Conservation (phyloP, 257 asterid species). For the Solanum arcanum region DNA sequence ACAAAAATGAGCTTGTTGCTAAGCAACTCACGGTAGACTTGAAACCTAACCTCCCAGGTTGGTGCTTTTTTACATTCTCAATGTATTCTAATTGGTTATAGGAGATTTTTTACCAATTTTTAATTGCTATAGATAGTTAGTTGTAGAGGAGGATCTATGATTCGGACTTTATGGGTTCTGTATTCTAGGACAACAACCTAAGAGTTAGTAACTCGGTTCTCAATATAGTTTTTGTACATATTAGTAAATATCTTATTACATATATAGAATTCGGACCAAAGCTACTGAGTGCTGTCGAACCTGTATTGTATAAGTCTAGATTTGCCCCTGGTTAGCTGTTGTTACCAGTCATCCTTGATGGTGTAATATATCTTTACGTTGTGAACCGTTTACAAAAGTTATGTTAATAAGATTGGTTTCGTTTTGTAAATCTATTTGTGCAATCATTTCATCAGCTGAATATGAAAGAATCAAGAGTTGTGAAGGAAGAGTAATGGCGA, state of each 20-base stretch:
- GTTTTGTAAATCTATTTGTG: not conserved
- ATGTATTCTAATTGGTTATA: not conserved
- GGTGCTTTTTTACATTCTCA: not conserved
- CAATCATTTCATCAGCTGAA: conserved; percentile 35
- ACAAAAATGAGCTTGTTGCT: conserved; percentile 32
- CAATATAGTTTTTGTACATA: not conserved
- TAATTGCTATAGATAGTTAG: not conserved
- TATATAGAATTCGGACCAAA: not conserved
- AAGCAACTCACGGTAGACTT: conserved; percentile 79
- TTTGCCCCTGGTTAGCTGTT: not conserved
- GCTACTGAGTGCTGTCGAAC: not conserved
- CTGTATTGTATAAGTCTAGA: not conserved
- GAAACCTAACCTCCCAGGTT: conserved; percentile 80
- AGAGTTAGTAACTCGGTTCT: not conserved
- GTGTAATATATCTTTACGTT: not conserved
- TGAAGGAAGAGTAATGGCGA: conserved; percentile 71
- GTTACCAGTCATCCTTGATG: not conserved
- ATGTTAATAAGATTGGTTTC: not conserved
- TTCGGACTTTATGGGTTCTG: not conserved
- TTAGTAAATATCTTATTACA: not conserved
- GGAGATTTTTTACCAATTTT: not conserved
- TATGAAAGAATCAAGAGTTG: conserved; percentile 36
- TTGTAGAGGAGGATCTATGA: not conserved
- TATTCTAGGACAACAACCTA: not conserved
- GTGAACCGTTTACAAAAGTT: not conserved